Percentiles rank a stretch among this genome's conserved stretches.
Evolutionary conservation across 805 yeast genomes (phyloP).

Genomic region (Barnettozyma sp.): DNA sequence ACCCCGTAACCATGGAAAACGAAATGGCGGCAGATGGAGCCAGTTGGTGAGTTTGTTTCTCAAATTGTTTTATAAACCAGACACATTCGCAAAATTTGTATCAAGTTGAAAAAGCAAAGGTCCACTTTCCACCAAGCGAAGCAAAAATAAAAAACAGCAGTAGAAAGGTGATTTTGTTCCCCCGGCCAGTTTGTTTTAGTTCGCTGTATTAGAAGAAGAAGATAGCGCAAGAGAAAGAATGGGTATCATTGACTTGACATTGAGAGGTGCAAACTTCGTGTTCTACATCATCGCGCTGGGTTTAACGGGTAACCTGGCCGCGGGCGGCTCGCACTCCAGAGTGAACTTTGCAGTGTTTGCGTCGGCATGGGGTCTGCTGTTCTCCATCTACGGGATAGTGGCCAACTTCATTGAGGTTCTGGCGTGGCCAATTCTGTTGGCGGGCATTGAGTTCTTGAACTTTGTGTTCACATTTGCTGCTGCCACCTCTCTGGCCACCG

Average conservation of each 20-base stretch:
- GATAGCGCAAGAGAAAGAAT: constrained; percentile 1
- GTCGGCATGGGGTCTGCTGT: constrained; percentile 77
- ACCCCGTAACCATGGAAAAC: too few species aligned
- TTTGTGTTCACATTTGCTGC: constrained; percentile 89
- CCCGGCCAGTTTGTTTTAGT: constrained; percentile 4
- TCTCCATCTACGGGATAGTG: constrained; percentile 67
- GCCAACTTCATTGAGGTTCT: constrained; percentile 74
- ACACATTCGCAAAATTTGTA: too few species aligned
- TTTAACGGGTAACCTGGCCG: constrained; percentile 78
- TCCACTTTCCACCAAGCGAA: too few species aligned
- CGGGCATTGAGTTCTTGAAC: constrained; percentile 78
- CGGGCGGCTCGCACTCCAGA: constrained; percentile 53
- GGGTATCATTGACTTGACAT: constrained; percentile 60
- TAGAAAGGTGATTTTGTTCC: constrained; percentile 1
- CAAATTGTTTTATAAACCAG: too few species aligned
- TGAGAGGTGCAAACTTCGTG: constrained; percentile 69
- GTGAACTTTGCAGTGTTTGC: constrained; percentile 87
- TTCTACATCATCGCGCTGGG: constrained; percentile 79
- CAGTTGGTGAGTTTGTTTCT: too few species aligned
- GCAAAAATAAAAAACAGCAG: not conserved
- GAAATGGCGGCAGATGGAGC: too few species aligned
- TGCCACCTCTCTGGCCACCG: constrained; percentile 91
- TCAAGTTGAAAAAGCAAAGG: too few species aligned
- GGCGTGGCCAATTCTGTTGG: constrained; percentile 81
- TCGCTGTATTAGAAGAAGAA: too few species aligned